Evolutionary conservation across 306 rosid genomes (phyloP).

Genomic region (Cicer chorassanicum): DNA sequence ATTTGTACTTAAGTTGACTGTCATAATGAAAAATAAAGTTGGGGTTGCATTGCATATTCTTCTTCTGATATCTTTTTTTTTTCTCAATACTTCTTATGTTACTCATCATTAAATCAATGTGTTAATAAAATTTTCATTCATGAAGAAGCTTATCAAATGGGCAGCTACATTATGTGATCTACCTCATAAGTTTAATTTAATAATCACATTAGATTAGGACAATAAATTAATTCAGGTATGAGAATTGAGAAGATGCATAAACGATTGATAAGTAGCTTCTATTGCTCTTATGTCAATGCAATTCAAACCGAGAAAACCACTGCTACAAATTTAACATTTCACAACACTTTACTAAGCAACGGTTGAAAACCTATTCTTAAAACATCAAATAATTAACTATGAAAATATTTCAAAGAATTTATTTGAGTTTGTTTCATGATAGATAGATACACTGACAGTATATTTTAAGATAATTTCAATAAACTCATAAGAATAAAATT

Average conservation of each 20-base stretch:
- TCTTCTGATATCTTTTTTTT: conserved; percentile 2
- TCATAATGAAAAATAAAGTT: conserved; percentile 26
- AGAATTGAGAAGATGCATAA: background rate
- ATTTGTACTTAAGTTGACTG: conserved; percentile 24
- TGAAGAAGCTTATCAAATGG: background rate
- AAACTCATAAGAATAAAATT: background rate
- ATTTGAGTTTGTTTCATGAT: too few species aligned
- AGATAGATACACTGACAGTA: too few species aligned
- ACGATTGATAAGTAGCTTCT: too few species aligned
- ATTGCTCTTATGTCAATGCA: too few species aligned
- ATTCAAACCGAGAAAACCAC: too few species aligned
- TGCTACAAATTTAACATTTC: too few species aligned
- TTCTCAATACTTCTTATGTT: background rate
- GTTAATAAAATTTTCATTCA: conserved; percentile 5
- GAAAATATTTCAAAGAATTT: too few species aligned
- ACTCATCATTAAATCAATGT: conserved; percentile 3
- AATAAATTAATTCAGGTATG: background rate
- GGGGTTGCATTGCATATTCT: conserved; percentile 10
- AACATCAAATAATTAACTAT: too few species aligned
- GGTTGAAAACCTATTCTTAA: too few species aligned
- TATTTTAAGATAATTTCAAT: too few species aligned
- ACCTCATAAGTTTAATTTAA: background rate
- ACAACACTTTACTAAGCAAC: too few species aligned
- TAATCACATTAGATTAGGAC: conserved; percentile 6
- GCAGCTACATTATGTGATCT: background rate